Evolutionary conservation across 352 stramenopile species (phyloP).

Genomic region (Globisporangium yorkense): DNA sequence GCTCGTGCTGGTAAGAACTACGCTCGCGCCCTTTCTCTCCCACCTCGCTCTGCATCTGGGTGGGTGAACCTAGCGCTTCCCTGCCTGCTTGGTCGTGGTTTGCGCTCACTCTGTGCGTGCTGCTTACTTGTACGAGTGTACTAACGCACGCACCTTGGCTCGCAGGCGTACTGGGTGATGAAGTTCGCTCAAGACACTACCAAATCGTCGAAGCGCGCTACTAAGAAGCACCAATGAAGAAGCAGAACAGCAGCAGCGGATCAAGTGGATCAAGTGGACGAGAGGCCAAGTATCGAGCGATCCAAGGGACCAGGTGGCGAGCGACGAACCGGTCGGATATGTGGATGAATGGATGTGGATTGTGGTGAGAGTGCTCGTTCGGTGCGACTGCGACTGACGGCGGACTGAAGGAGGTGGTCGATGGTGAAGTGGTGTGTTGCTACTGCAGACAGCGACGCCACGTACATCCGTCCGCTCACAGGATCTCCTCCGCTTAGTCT

Average conservation of each 20-base stretch:
- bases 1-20: slow-evolving; percentile 50
- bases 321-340: not conserved
- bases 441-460: not conserved
- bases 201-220: slow-evolving; percentile 19
- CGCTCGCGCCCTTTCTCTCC: slow-evolving; percentile 12
- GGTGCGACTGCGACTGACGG: not conserved
- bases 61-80: slow-evolving; percentile 5
- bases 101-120: not conserved
- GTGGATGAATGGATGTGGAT: slow-evolving; percentile 2
- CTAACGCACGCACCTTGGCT: slow-evolving; percentile 2
- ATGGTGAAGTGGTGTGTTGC: not conserved
- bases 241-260: not conserved
- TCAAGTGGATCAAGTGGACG: not conserved
- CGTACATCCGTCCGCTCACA: not conserved
- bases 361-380: not conserved
- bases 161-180: slow-evolving; percentile 55
- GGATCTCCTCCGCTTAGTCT: slow-evolving; percentile 29
- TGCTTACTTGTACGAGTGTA: not conserved
- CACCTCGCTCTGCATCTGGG: slow-evolving; percentile 13
- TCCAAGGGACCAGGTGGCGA: not conserved
- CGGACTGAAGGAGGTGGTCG: not conserved
- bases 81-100: not conserved
- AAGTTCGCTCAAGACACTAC: slow-evolving; percentile 59
- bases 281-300: not conserved
- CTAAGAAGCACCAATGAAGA: slow-evolving; percentile 61